Evolutionary conservation across 108 stramenopile species (phyloP).

Genomic region (Thalassiosira profunda): DNA sequence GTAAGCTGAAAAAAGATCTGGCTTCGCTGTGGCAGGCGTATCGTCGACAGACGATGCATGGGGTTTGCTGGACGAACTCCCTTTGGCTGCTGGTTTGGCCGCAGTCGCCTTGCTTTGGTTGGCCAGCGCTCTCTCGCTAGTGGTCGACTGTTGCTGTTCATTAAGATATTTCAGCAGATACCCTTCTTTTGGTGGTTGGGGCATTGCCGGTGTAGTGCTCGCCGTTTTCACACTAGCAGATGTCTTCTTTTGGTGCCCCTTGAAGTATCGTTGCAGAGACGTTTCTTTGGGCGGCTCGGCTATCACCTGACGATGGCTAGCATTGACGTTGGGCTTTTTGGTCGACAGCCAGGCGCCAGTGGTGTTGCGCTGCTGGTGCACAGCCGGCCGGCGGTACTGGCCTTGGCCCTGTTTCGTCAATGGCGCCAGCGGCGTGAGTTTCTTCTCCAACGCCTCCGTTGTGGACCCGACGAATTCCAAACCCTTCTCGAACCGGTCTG

Average conservation of each 20-base stretch:
- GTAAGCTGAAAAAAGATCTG: slow-evolving; percentile 22
- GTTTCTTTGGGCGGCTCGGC: not conserved
- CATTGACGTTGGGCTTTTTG: not conserved
- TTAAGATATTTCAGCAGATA: too few species aligned
- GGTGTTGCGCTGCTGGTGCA: not conserved
- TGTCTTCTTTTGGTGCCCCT: not conserved
- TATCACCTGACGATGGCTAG: not conserved
- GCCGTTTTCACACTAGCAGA: not conserved
- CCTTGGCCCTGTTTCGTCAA: too few species aligned
- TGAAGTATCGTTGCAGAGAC: not conserved
- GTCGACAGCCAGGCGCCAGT: slow-evolving; percentile 16
- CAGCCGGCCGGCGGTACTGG: not conserved
- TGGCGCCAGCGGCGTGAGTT: not conserved
- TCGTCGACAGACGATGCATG: not conserved
- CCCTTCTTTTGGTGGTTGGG: too few species aligned
- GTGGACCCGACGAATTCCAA: slow-evolving; percentile 31
- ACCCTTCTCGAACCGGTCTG: slow-evolving; percentile 12
- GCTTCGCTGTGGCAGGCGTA: not conserved
- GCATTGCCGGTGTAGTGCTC: too few species aligned
- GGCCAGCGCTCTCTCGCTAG: too few species aligned
- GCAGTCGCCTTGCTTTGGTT: too few species aligned
- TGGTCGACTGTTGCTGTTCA: too few species aligned
- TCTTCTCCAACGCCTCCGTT: slow-evolving; percentile 20
- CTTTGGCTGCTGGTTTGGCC: not conserved
- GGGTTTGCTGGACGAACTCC: not conserved